A percentile compares a stretch with the other conserved stretches of the same genome.
These are phyloP conservation scores for Chrysanthemum seticuspe DNA, from an alignment of 129 eudicot species.

Conservation along the genomic window DNA sequence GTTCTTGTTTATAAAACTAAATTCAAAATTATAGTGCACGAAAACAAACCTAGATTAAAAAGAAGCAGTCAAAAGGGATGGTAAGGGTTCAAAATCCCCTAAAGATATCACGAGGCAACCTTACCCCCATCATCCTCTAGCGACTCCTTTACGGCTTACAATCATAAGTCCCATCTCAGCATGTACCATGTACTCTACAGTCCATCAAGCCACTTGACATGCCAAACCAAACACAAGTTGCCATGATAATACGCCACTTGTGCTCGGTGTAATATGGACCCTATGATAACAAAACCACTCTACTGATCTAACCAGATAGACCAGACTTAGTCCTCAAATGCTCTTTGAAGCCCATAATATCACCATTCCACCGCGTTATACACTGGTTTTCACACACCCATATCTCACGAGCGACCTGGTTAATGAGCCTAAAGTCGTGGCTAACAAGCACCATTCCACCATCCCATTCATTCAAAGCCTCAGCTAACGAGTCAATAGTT, in stretches of 20 bases:
- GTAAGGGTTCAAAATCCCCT: conserved; percentile 4
- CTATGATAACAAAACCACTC: neutral
- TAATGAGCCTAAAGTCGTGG: conserved; percentile 91
- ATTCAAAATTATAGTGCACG: conserved; percentile 15
- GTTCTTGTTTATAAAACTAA: conserved; percentile 9
- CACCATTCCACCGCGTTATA: conserved; percentile 89
- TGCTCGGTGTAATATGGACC: conserved; percentile 7
- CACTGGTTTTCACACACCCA: conserved; percentile 96
- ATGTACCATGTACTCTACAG: neutral
- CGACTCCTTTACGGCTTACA: conserved; percentile 13
- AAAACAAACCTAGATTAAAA: conserved; percentile 28
- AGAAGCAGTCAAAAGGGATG: conserved; percentile 7
- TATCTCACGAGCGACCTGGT: conserved; percentile 96
- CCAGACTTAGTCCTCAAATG: conserved; percentile 81
- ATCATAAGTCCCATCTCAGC: conserved; percentile 12
- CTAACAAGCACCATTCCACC: conserved; percentile 98
- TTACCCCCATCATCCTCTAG: conserved; percentile 19
- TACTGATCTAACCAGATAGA: conserved; percentile 34
- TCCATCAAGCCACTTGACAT: conserved; percentile 18
- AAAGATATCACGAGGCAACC: conserved; percentile 5
- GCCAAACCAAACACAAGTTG: conserved; percentile 12
- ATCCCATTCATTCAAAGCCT: conserved; percentile 94
- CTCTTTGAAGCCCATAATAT: conserved; percentile 83
- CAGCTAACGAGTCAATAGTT: conserved; percentile 89
- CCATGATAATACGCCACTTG: neutral